Base-by-base conservation (phyloP, 2,329 filamentous ascomycete species). In the Aspergillus cejpii region DNA sequence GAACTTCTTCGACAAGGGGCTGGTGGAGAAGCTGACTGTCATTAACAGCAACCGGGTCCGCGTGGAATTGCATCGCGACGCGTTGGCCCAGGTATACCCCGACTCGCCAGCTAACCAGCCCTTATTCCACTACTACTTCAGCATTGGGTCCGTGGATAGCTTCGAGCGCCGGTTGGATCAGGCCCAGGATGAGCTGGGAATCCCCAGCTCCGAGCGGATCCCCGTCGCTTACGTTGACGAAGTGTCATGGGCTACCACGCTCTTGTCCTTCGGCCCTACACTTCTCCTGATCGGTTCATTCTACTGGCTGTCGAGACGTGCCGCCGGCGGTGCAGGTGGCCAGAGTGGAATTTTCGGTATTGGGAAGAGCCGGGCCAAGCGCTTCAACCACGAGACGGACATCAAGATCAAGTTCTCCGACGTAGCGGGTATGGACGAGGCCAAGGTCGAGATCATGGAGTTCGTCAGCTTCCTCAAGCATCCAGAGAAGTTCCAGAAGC, bases 401-500 rank as follows among this genome's bases (percentile, higher is more conserved):
- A 80, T 98, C 73, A 95, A 94, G 72, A 90, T 94, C 67, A 97
- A 96, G 69, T 98, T 98, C 65, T 76, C 87, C 37, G 92, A 98
- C 64, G 92, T 98, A 34, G 92, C 92, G 33, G 92, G 92, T 55
- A 91, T 97, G 83, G 92, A 98, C 65, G 92, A 98, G 71, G 92
- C 92, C 45, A 98, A 98, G 77, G 76, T 83, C 45, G 92, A 98
- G 70, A 98, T 98, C 57, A 96, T 97, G 89, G 92, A 98, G 69
- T 98, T 98, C 60, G 92, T 98, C 56, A 90, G 85, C 64, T 98
- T 98, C 75, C 72, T 98, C 51, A 91, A 96, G 74, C 85, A 92
- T 60, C 92, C 92, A 0, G 86, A 88, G 58, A 83, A 86, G 53
- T 98, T 95, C 71, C 84, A 95, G 71, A 87, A 86, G 67, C 80